Percentiles rank a stretch among this genome's conserved stretches.
phyloP scores from a whole-genome alignment of 1,284 basidiomycete species.

The Puccinia triticina region DNA sequence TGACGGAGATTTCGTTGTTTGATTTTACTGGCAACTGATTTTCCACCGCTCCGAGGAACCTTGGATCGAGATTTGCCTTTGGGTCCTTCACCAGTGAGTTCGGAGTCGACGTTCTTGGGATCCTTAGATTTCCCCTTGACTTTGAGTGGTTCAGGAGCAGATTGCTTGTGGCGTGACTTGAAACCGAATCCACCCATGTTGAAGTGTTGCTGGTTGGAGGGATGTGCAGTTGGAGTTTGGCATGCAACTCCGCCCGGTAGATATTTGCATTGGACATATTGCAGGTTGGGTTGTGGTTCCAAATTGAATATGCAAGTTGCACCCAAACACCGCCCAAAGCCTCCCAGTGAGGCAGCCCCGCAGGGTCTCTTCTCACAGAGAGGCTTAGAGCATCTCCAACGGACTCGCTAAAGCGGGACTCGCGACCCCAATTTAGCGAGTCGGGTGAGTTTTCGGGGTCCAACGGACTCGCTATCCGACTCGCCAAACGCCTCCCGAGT shows the following conservation, averaged over 20 bases:
- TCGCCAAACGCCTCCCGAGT: too few species aligned
- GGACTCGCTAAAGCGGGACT: too few species aligned
- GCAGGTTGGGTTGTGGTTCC: constrained; percentile 10
- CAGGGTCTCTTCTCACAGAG: too few species aligned
- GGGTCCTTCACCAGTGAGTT: background rate
- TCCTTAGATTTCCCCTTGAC: background rate
- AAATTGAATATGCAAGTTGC: constrained; percentile 13
- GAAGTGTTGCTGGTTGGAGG: constrained; percentile 13
- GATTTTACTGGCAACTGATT: constrained; percentile 46
- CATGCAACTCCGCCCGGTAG: background rate
- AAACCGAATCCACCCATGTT: constrained; percentile 50
- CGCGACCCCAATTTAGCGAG: too few species aligned
- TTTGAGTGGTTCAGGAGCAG: constrained; percentile 29
- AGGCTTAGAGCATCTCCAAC: too few species aligned
- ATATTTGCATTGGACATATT: background rate
- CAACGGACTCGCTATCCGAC: too few species aligned
- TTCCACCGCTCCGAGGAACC: constrained; percentile 48
- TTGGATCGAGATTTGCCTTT: constrained; percentile 30
- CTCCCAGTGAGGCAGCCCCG: too few species aligned
- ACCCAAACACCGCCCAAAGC: background rate
- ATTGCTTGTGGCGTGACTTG: constrained; percentile 51
- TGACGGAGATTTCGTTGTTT: constrained; percentile 44
- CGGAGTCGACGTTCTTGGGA: background rate
- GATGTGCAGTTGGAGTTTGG: background rate
- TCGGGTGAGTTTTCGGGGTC: too few species aligned